Percentiles rank a stretch among this genome's conserved stretches.
These are phyloP conservation scores for Colletotrichum tamarilloi DNA, from an alignment of 2,329 filamentous ascomycete species.

Conservation along the genomic window DNA sequence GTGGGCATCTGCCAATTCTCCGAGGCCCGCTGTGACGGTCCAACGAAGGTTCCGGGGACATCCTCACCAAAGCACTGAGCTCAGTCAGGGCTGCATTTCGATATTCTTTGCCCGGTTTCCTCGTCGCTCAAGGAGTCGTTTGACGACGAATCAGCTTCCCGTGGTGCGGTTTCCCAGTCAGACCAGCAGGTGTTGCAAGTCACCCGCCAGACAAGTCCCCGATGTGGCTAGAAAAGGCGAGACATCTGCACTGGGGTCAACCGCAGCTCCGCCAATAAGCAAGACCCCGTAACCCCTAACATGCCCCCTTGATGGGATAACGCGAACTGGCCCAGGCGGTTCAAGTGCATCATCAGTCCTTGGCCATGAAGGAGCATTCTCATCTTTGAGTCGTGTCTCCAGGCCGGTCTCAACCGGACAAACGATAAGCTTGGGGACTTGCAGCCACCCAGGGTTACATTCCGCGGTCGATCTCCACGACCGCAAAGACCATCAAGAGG, in stretches of 20 bases:
- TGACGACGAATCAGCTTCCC: neutral
- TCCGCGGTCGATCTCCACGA: slow-evolving; percentile 20
- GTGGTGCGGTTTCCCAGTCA: neutral
- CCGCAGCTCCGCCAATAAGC: neutral
- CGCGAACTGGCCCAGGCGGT: neutral
- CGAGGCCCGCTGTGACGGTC: slow-evolving; percentile 8
- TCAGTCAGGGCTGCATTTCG: neutral
- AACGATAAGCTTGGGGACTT: neutral
- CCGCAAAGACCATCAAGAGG: slow-evolving; percentile 31
- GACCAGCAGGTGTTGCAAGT: slow-evolving; percentile 13
- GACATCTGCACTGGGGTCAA: neutral
- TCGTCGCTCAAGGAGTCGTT: neutral
- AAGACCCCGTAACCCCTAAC: neutral
- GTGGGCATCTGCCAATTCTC: slow-evolving; percentile 13
- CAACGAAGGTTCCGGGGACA: slow-evolving; percentile 10
- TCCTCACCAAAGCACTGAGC: slow-evolving; percentile 9
- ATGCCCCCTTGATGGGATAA: neutral
- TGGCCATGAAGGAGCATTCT: neutral
- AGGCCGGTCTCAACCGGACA: slow-evolving; percentile 1
- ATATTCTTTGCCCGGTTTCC: neutral
- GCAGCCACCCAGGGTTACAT: slow-evolving; percentile 24
- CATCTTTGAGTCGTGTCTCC: neutral
- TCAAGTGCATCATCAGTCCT: neutral
- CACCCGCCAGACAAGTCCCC: slow-evolving; percentile 1
- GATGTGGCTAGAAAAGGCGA: neutral